Evolutionary conservation across 805 yeast species (phyloP), one percentile per base, ranked within the genome.

Genomic region (Cyberlindnera americana): DNA sequence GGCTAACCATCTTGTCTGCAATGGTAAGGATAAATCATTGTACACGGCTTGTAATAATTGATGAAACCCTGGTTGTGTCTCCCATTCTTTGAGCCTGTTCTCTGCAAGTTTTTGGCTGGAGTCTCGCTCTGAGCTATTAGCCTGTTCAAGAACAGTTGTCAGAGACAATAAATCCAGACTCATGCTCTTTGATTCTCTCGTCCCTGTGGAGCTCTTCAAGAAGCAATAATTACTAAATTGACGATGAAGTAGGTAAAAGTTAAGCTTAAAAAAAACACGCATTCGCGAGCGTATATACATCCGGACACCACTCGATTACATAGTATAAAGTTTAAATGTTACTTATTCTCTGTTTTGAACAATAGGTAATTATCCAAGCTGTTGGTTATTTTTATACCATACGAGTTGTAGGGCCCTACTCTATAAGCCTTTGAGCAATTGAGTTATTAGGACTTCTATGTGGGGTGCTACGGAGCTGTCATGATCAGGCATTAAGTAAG

Each of bases 1-100:
- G 0, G 95, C 89, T 19, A 90, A 65, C 95, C 96, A 89, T 53
- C 98, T 69, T 7, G 78, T 66, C 43, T 83, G 85, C 22, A 83
- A 61, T 0, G 89, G 73, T 14, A 75, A 51, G 0, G 78, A 70
- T 3, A 68, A 56, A 46, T 85, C 81, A 39, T 77, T 64, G 58
- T 86, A 90, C 0, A 78, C 69, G 5, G 75, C 70, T 58, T 81
- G 90, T 14, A 83, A 60, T 12, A 68, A 49, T 37, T 57, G 69
- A 56, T 79, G 81, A 52, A 69, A 81, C 1, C 87, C 86, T 3
- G 78, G 75, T 16, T 64, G 66, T 0, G 61, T 54, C 50, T 84
- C 88, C 95, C 95, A 88, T 6, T 53, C 61, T 46, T 79, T 77
- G 40, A 89, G 64, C 58, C 78, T 85, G 16, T 65, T 56, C 52